phyloP scores from a whole-genome alignment of 202 grass and related monocot species.

The Tripidium arundinaceum region DNA sequence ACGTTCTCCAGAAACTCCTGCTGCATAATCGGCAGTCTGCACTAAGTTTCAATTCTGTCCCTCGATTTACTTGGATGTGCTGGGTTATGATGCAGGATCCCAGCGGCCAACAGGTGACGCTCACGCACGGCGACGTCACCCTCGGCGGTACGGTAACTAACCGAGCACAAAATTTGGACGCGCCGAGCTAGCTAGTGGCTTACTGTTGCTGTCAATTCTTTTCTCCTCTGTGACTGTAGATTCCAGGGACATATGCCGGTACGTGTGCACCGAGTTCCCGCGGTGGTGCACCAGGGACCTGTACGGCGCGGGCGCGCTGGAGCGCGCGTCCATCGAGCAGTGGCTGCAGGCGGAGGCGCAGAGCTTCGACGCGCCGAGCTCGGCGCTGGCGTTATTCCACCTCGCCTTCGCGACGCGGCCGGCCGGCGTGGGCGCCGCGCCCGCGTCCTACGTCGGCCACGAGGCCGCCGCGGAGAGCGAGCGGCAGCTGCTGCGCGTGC shows the following conservation, averaged over 20 bases:
- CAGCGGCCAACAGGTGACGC: slow-evolving; percentile 36
- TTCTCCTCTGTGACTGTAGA: slow-evolving; percentile 8
- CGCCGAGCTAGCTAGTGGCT: too few species aligned
- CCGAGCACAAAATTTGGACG: background rate
- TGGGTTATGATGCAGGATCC: slow-evolving; percentile 33
- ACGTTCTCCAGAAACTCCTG: too few species aligned
- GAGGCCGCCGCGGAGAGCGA: slow-evolving; percentile 19
- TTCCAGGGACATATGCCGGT: slow-evolving; percentile 60
- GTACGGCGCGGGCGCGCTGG: slow-evolving; percentile 54
- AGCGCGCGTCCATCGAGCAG: slow-evolving; percentile 78
- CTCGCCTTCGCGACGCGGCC: slow-evolving; percentile 30
- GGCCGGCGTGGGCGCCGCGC: background rate
- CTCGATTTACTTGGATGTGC: too few species aligned
- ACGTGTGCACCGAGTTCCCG: slow-evolving; percentile 44
- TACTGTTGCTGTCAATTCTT: background rate
- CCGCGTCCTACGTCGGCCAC: too few species aligned
- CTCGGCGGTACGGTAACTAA: slow-evolving; percentile 22
- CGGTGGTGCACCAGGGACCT: slow-evolving; percentile 37
- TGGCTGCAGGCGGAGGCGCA: slow-evolving; percentile 91
- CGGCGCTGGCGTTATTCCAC: slow-evolving; percentile 45
- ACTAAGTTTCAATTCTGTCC: background rate
- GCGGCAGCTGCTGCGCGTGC: slow-evolving; percentile 31
- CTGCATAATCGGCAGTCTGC: too few species aligned
- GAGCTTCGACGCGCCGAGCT: slow-evolving; percentile 67
- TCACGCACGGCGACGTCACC: slow-evolving; percentile 40